Evolutionary conservation across 2,329 filamentous ascomycete species (phyloP), one percentile per base, ranked within the genome.

Genomic region (Fusarium ambrosium): DNA sequence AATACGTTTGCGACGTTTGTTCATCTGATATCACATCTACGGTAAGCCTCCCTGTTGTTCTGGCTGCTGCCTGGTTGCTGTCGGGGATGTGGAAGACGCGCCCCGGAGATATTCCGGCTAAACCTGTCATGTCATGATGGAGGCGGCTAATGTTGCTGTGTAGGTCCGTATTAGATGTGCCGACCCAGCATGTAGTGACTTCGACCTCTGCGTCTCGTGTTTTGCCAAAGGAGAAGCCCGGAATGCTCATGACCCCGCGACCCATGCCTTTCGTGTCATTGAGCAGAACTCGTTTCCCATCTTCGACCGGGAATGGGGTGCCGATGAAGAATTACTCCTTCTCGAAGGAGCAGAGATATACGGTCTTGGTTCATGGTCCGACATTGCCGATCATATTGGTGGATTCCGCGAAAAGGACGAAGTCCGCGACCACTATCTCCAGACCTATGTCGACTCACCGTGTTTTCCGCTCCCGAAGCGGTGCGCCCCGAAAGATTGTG

Each of bases 271-370:
- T 82, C 93, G 94, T 73, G 97, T 99, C 37, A 98, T 99, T 75
- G 97, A 99, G 83, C 97, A 98, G 80, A 98, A 99, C 81, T 98
- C 96, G 0, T 97, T 99, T 60, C 97, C 97, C 1, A 98, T 99
- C 68, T 99, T 97, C 80, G 93, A 95, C 76, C 90, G 91, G 68
- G 95, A 98, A 80, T 99, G 97, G 97, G 97, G 97, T 62, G 97
- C 97, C 27, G 97, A 99, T 81, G 97, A 99, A 82, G 97, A 99
- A 83, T 85, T 98, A n/a, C 86, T 98, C 6, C 86, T 99, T 63
- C 85, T 99, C 1, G 97, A 99, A 85, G 97, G 97, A 24, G 95
- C 95, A 13, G 97, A 99, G 83, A 97, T 95, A 68, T 99, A 99
- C 81, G 97, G 97, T 0, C 87, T 99, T 60, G 97, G 97, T 4